phyloP scores from a whole-genome alignment of 495 filamentous ascomycete species.

The Neurospora terricola region DNA sequence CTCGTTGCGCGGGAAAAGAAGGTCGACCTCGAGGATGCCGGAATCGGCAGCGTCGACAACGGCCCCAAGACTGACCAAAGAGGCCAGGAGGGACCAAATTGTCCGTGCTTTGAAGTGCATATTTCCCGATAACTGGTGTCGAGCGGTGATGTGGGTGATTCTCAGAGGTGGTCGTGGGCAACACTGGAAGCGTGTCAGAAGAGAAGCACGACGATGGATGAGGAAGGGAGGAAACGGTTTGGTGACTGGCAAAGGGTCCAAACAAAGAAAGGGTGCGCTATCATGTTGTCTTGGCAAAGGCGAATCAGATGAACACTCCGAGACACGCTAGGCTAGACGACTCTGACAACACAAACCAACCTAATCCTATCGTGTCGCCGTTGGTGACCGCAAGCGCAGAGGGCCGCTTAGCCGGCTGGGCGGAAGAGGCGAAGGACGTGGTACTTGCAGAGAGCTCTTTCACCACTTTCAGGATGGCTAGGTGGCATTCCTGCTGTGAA shows the following conservation, averaged over 20 bases:
- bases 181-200: background rate
- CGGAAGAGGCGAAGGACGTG: background rate
- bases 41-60: background rate
- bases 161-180: background rate
- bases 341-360: background rate
- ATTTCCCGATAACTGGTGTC: background rate
- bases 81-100: background rate
- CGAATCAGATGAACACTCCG: background rate
- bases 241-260: background rate
- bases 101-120: background rate
- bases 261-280: background rate
- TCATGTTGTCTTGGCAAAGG: background rate
- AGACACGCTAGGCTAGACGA: background rate
- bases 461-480: too few species aligned
- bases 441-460: too few species aligned
- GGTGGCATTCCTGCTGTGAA: too few species aligned
- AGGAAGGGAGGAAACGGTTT: background rate
- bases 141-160: background rate
- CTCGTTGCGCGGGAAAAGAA: conserved; percentile 33
- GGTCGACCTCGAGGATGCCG: background rate
- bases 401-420: background rate
- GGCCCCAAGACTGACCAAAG: background rate
- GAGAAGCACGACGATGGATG: background rate
- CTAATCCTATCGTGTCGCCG: background rate
- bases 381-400: background rate